Evolutionary conservation across 371 early-diverging fungal species (phyloP).

Genomic region (Nematocida ironsii): DNA sequence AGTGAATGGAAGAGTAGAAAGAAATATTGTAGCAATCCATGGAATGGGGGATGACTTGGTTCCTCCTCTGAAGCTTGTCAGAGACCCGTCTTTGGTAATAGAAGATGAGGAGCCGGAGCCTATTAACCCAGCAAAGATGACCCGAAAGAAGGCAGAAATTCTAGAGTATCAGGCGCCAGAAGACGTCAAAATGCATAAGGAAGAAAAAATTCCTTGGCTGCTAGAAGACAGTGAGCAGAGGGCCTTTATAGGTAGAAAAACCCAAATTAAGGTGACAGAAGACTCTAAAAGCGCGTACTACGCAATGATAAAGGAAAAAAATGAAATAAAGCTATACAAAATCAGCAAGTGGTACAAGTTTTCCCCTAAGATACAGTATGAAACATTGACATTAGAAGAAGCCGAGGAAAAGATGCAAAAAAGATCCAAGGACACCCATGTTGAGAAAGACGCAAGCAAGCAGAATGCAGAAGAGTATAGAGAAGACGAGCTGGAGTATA

Average conservation of each 20-base stretch:
- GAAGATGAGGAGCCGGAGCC: slow-evolving; percentile 50
- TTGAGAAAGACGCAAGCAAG: slow-evolving; percentile 46
- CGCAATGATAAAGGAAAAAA: slow-evolving; percentile 64
- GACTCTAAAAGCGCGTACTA: slow-evolving; percentile 62
- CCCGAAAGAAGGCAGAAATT: slow-evolving; percentile 67
- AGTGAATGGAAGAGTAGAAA: slow-evolving; percentile 32
- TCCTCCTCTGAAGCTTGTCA: slow-evolving; percentile 38
- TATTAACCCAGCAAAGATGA: slow-evolving; percentile 39
- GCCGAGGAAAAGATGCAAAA: slow-evolving; percentile 78
- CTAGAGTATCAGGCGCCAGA: slow-evolving; percentile 67
- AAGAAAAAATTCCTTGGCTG: slow-evolving; percentile 63
- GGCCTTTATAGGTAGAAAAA: slow-evolving; percentile 61
- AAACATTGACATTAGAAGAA: slow-evolving; percentile 79
- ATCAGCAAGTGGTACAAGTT: slow-evolving; percentile 85
- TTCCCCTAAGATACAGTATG: slow-evolving; percentile 75
- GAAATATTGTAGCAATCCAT: slow-evolving; percentile 48
- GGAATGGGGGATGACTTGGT: slow-evolving; percentile 48
- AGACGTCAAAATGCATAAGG: slow-evolving; percentile 61
- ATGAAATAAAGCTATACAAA: slow-evolving; percentile 77
- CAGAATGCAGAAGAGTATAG: slow-evolving; percentile 71
- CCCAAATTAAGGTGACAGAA: slow-evolving; percentile 50
- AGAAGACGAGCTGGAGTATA: slow-evolving; percentile 69
- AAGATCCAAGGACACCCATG: slow-evolving; percentile 35
- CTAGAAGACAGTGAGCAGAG: slow-evolving; percentile 62
- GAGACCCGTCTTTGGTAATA: slow-evolving; percentile 49